Percentiles rank a stretch among this genome's conserved stretches.
Evolutionary conservation across 169 alveolate species (phyloP).

Genomic region (Fabrea salina): DNA sequence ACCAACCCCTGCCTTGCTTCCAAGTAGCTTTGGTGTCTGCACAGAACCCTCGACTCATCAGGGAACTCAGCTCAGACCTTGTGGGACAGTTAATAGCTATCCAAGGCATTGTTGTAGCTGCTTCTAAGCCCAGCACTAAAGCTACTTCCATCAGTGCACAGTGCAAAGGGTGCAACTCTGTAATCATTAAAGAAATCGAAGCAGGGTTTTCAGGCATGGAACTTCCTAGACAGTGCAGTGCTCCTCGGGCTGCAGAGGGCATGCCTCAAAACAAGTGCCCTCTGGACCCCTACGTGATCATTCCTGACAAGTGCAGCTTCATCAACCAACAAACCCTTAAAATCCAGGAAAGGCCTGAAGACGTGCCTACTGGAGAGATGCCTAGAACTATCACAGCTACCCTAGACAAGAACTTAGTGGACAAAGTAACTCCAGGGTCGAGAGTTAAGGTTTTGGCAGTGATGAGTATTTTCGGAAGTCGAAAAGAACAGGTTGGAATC

Average conservation of each 20-base stretch:
- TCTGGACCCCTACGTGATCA: slow-evolving; percentile 89
- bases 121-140: slow-evolving; percentile 89
- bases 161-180: slow-evolving; percentile 92
- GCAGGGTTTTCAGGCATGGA: slow-evolving; percentile 83
- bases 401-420: slow-evolving; percentile 91
- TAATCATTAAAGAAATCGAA: slow-evolving; percentile 83
- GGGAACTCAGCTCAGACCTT: slow-evolving; percentile 76
- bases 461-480: slow-evolving; percentile 44
- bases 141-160: slow-evolving; percentile 71
- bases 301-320: slow-evolving; percentile 93
- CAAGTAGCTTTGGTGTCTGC: slow-evolving; percentile 74
- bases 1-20: slow-evolving; percentile 62
- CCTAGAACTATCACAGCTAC: slow-evolving; percentile 88
- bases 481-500: slow-evolving; percentile 41
- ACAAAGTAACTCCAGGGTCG: slow-evolving; percentile 96
- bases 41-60: slow-evolving; percentile 74
- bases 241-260: slow-evolving; percentile 58
- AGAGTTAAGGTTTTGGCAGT: slow-evolving; percentile 95
- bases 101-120: slow-evolving; percentile 94
- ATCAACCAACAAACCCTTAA: slow-evolving; percentile 95
- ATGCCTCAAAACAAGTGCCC: slow-evolving; percentile 77
- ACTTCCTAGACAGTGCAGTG: slow-evolving; percentile 75
- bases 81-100: slow-evolving; percentile 90
- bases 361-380: slow-evolving; percentile 94
- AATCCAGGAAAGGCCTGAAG: slow-evolving; percentile 99